Evolutionary conservation across 2,329 filamentous ascomycete species (phyloP).

Genomic region (Penicillium sp.): DNA sequence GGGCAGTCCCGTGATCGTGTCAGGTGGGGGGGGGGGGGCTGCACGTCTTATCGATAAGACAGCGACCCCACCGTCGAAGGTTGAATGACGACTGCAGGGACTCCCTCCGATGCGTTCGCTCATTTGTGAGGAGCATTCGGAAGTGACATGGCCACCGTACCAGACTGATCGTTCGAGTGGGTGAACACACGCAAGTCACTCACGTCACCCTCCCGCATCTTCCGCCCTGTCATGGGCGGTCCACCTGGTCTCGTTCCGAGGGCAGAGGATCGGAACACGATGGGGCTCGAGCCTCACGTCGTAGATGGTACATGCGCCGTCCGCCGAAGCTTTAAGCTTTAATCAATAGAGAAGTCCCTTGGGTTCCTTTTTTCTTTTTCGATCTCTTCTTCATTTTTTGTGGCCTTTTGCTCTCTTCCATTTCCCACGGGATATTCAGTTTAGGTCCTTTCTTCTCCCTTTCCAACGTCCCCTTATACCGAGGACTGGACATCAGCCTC

Average conservation of each 20-base stretch:
- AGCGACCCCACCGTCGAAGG: background rate
- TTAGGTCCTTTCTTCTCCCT: background rate
- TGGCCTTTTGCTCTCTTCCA: background rate
- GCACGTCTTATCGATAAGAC: background rate
- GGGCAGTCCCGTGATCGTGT: background rate
- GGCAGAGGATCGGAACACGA: too few species aligned
- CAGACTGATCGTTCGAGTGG: background rate
- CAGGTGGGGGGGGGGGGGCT: background rate
- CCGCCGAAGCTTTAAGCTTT: too few species aligned
- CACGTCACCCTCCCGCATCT: conserved; percentile 13
- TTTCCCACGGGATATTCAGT: background rate
- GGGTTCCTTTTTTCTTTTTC: too few species aligned
- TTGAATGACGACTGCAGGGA: too few species aligned
- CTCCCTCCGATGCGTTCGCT: too few species aligned
- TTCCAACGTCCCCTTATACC: background rate
- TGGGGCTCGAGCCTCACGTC: too few species aligned
- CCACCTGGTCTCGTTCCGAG: background rate
- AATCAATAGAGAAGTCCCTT: too few species aligned
- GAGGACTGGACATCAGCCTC: too few species aligned
- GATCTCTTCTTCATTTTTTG: background rate
- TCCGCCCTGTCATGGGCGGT: conserved; percentile 1
- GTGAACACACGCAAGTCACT: conserved; percentile 13
- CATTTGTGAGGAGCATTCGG: too few species aligned
- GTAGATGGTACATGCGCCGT: too few species aligned
- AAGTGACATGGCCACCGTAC: too few species aligned